These are phyloP conservation scores for Yamadazyma membranifaciens DNA, from an alignment of 1,139 yeast species.

Conservation along the genomic window DNA sequence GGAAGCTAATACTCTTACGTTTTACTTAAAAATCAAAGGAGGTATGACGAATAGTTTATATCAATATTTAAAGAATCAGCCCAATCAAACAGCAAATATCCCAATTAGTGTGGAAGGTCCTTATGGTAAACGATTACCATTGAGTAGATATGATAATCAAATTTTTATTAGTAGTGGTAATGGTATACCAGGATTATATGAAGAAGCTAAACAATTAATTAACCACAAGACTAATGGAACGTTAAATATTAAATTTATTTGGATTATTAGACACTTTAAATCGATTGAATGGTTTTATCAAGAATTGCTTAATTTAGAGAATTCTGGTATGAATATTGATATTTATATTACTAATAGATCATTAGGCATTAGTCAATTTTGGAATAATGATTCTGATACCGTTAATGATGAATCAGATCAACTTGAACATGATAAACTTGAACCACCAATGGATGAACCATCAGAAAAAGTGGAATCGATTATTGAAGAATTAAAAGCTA, in stretches of 20 bases:
- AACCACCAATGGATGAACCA: conserved; percentile 5
- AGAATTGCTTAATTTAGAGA: conserved; percentile 33
- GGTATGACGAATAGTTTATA: conserved; percentile 44
- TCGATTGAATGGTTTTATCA: conserved; percentile 52
- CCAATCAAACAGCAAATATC: conserved; percentile 33
- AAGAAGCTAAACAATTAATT: conserved; percentile 27
- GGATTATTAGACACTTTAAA: conserved; percentile 39
- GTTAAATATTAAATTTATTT: conserved; percentile 24
- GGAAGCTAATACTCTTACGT: conserved; percentile 28
- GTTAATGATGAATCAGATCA: conserved; percentile 6
- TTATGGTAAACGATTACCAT: conserved; percentile 32
- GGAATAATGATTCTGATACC: conserved; percentile 14
- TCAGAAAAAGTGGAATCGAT: conserved; percentile 18
- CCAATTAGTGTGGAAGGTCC: conserved; percentile 42
- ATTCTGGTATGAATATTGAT: conserved; percentile 24
- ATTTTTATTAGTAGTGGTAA: conserved; percentile 67
- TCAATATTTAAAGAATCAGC: conserved; percentile 48
- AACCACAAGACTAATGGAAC: conserved; percentile 9
- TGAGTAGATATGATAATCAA: conserved; percentile 51
- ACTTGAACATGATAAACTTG: not conserved
- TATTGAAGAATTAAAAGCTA: conserved; percentile 18
- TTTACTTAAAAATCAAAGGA: conserved; percentile 41
- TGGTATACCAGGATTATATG: conserved; percentile 60
- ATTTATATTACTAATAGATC: conserved; percentile 35
- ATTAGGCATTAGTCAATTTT: conserved; percentile 21